Conservation (phyloP, 495 filamentous ascomycete genomes). For the Usnea hakonensis region DNA sequence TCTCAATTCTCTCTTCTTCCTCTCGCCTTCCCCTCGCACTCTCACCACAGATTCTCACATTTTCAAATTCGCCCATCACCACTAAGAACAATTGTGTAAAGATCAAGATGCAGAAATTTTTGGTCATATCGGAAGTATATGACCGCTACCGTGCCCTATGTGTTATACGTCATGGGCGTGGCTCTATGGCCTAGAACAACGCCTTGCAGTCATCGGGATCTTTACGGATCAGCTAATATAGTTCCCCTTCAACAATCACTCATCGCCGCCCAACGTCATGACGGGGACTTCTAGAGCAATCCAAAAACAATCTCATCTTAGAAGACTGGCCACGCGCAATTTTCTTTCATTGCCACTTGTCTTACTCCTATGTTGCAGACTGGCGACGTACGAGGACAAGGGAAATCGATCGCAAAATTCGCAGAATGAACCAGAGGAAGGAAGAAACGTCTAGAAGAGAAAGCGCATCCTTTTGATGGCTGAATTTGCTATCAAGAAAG, state of each 20-base stretch:
- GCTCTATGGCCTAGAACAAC: conserved; percentile 15
- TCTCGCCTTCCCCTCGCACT: background rate
- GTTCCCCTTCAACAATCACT: conserved; percentile 18
- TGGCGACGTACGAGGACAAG: too few species aligned
- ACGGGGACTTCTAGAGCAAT: conserved; percentile 8
- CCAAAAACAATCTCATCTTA: background rate
- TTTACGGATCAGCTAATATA: conserved; percentile 3
- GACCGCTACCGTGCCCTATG: conserved; percentile 17
- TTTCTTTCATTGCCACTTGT: conserved; percentile 21
- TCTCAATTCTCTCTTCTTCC: background rate
- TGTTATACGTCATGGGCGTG: conserved; percentile 15
- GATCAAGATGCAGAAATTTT: too few species aligned
- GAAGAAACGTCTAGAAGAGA: conserved; percentile 9
- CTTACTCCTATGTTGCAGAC: too few species aligned
- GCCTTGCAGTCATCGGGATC: conserved; percentile 9
- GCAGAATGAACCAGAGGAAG: too few species aligned
- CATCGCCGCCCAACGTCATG: conserved; percentile 3
- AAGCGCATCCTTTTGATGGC: background rate
- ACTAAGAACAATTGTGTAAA: too few species aligned
- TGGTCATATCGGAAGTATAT: conserved; percentile 16
- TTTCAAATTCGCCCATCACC: too few species aligned
- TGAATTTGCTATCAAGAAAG: conserved; percentile 1
- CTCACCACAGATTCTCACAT: conserved; percentile 17
- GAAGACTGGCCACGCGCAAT: background rate
- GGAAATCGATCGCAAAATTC: too few species aligned